phyloP scores from a whole-genome alignment of 2,329 filamentous ascomycete genomes.

The Fusarium albosuccineum region DNA sequence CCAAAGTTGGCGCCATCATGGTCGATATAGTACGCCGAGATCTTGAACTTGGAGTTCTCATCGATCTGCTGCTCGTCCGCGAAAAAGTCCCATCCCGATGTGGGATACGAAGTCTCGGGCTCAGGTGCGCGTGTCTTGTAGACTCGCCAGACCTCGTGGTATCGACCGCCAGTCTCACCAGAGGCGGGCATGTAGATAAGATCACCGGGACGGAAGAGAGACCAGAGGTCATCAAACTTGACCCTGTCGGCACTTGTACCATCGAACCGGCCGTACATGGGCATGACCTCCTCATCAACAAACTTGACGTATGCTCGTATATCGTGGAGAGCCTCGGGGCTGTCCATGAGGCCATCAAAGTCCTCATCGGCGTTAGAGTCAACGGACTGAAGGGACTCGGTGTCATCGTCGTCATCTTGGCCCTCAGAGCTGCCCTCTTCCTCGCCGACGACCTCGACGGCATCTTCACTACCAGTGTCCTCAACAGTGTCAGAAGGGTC shows the following conservation, averaged over 20 bases:
- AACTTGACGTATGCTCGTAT: conserved; percentile 60
- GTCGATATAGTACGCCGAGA: conserved; percentile 59
- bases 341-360: conserved; percentile 54
- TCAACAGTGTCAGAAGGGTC: conserved; percentile 38
- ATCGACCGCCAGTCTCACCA: conserved; percentile 52
- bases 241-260: conserved; percentile 49
- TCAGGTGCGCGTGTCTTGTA: conserved; percentile 51
- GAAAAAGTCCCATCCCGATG: conserved; percentile 53
- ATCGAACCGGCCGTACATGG: conserved; percentile 48
- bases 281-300: conserved; percentile 58
- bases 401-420: conserved; percentile 41
- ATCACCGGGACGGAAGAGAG: conserved; percentile 56
- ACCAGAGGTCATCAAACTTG: conserved; percentile 59
- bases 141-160: conserved; percentile 56
- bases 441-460: conserved; percentile 41
- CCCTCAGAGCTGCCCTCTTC: not conserved
- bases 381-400: conserved; percentile 51
- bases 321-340: conserved; percentile 54
- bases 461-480: conserved; percentile 35
- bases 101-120: conserved; percentile 47
- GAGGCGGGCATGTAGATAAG: conserved; percentile 56
- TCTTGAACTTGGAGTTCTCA: conserved; percentile 50
- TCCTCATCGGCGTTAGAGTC: conserved; percentile 55
- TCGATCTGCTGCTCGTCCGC: conserved; percentile 50
- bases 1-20: conserved; percentile 56